Evolutionary conservation across 176 grass and related monocot genomes (phyloP).

Genomic region (Pontederia paniculata): DNA sequence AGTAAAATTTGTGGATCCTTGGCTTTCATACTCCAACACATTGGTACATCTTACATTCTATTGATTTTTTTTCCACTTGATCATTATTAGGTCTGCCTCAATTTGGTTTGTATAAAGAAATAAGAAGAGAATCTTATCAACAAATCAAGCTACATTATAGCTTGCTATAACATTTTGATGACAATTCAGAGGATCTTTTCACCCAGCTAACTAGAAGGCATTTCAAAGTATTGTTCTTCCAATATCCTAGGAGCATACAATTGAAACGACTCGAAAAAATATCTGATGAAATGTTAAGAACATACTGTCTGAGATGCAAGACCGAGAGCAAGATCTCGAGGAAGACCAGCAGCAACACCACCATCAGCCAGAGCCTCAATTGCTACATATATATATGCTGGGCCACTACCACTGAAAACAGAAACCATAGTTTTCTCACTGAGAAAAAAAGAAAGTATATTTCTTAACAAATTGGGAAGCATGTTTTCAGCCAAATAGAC

Average conservation of each 20-base stretch:
- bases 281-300: constrained; percentile 7
- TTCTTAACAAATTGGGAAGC: background rate
- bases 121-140: too few relatives aligned
- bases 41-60: too few relatives aligned
- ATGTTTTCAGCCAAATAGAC: too few relatives aligned
- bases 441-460: constrained; percentile 21
- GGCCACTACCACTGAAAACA: constrained; percentile 83
- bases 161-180: too few relatives aligned
- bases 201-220: constrained; percentile 1
- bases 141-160: too few relatives aligned
- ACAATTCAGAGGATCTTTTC: background rate
- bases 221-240: background rate
- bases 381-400: constrained; percentile 88
- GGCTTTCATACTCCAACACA: too few relatives aligned
- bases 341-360: constrained; percentile 94
- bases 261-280: background rate
- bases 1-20: too few relatives aligned
- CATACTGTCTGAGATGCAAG: constrained; percentile 91
- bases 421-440: too few relatives aligned
- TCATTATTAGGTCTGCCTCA: too few relatives aligned
- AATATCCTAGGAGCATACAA: too few relatives aligned
- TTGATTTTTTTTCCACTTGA: too few relatives aligned
- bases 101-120: too few relatives aligned
- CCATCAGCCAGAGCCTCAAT: constrained; percentile 98
- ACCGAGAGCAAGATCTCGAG: constrained; percentile 86